phyloP scores from a whole-genome alignment of 2,329 filamentous ascomycete species.

The Botrytis fragariae region DNA sequence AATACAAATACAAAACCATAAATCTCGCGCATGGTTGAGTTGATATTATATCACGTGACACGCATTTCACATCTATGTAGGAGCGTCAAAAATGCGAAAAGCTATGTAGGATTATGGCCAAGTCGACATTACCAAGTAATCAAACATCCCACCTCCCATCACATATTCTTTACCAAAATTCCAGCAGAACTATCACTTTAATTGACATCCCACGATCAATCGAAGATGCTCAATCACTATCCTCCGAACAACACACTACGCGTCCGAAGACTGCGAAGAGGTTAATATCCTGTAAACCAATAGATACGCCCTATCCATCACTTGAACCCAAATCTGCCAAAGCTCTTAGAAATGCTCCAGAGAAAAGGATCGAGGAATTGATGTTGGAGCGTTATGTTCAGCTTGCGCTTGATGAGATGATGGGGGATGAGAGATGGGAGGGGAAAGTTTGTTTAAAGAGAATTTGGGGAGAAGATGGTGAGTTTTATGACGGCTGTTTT shows the following conservation, averaged over 20 bases:
- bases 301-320: slow-evolving; percentile 45
- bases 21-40: neutral
- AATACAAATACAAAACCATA: neutral
- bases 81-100: neutral
- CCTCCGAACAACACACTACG: slow-evolving; percentile 23
- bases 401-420: slow-evolving; percentile 32
- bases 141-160: neutral
- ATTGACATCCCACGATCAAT: slow-evolving; percentile 70
- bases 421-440: slow-evolving; percentile 34
- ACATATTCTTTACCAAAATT: slow-evolving; percentile 12
- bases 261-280: slow-evolving; percentile 3
- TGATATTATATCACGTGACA: neutral
- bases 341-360: slow-evolving; percentile 29
- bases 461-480: neutral
- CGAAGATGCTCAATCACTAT: slow-evolving; percentile 56
- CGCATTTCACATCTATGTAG: neutral
- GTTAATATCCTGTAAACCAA: slow-evolving; percentile 43
- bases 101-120: neutral
- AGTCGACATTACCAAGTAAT: neutral
- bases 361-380: slow-evolving; percentile 30
- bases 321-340: slow-evolving; percentile 53
- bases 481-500: neutral
- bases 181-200: neutral
- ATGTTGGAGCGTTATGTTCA: slow-evolving; percentile 34
- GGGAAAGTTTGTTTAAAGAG: slow-evolving; percentile 33